Evolutionary conservation across 73 alveolate species (phyloP), one percentile per base, ranked within the genome.

Genomic region (Paramecium bursaria): DNA sequence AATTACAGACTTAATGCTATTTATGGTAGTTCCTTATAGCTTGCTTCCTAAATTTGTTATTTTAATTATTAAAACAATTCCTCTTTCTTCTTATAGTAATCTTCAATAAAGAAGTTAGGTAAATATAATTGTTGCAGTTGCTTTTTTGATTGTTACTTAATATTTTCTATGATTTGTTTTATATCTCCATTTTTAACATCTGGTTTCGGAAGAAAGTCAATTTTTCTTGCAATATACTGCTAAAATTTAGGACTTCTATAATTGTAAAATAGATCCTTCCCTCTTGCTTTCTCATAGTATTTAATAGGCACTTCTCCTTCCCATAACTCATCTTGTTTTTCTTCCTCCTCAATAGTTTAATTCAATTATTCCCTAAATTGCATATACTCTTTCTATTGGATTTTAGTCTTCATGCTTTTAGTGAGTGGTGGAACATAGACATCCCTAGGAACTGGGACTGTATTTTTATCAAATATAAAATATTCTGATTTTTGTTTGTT

Each of bases 51-150:
- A 10, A 67, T 25, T 21, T 53, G 60, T 35, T 67, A 35, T 19
- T 67, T 67, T 3, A 67, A 47, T 17, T n/a, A 25, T 15, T 42
- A 21, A 42, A 67, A 67, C 1, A 35, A 47, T 39, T 67, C 82
- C 17, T 53, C 60, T 15, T 39, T 10, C 19, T 31, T 67, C 27
- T 67, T 67, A 67, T 67, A 67, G 22, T 67, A 57, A 39, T 67
- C 82, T 67, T 67, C 82, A 67, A 67, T 67, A 23, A 67, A 67
- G 44, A 39, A 67, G 21, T 67, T 67, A 10, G 82, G 82, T 21
- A n/a, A 13, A 19, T 11, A 2, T 67, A 67, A 53, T 35, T 67
- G 60, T 67, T 39, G 33, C 21, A 54, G 11, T 54, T 54, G n/a
- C 10, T 17, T 21, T 3, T 21, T 10, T 54, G 75, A 54, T 17